Base-by-base conservation (phyloP, 2,329 filamentous ascomycete genomes). In the Rhynchosporium secalis region DNA sequence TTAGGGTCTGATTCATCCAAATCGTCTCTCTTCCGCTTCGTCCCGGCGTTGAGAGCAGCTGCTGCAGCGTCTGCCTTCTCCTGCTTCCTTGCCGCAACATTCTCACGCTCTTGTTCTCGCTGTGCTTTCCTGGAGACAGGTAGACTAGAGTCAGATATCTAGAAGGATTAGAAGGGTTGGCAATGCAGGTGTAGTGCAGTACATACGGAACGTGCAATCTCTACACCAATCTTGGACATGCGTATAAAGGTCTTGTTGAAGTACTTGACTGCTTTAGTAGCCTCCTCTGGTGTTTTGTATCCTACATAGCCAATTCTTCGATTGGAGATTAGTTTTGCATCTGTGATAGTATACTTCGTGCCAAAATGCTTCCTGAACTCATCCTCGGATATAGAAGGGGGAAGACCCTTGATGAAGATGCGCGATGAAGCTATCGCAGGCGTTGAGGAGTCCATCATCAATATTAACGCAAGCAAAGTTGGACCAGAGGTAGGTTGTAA, bases 231-330 rank as follows among this genome's bases (percentile, higher is more conserved):
- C 79, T 89, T 96, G 62, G 93, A 96, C 90, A 97, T 95, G 71
- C 92, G 91, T 72, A 99, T 92, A 77, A 92, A 99, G 66, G 93
- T 89, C 75, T 86, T 91, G 81, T 99, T 93, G 82, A 97, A 97
- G 80, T 96, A 96, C 76, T 91, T 93, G 75, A 96, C 90, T 49
- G 95, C 94, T 73, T 87, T 85, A 62, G 85, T 81, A 61, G 95
- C 95, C 74, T 91, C 89, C 65, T 94, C 86, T 13, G 89, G 80
- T 57, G 85, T 90, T 78, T 91, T 93, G 81, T 94, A 98, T 66
- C 95, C 95, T 64, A 99, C 86, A 82, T 96, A 99, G 70, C 93
- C 95, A 76, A 99, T 97, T 70, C 93, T 86, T 72, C 95, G 86
- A 72, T 92, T 87, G 5, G 91, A 86, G 73, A 98, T 91, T 74